Percentiles rank a stretch among this genome's conserved stretches.
Conservation (phyloP, 495 filamentous ascomycete species). For the Hypoxylon lienhwacheense region DNA sequence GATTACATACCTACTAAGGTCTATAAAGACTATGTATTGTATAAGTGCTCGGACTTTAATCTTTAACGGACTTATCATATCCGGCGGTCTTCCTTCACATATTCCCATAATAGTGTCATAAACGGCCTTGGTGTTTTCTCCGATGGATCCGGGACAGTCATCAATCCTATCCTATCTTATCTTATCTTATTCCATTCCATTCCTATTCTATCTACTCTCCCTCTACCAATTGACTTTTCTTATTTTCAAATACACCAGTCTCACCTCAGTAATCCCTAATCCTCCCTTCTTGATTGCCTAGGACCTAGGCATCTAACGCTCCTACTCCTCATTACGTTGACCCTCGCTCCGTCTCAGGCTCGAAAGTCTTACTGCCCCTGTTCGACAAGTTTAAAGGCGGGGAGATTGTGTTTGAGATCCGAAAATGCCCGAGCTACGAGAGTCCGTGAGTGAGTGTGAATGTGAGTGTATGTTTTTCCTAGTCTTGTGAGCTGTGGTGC, state of each 20-base stretch:
- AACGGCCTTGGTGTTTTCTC: slow-evolving; percentile 6
- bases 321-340: slow-evolving; percentile 13
- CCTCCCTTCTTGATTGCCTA: background rate
- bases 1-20: too few relatives aligned
- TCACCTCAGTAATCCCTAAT: background rate
- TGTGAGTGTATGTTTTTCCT: slow-evolving; percentile 8
- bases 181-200: too few relatives aligned
- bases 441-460: slow-evolving; percentile 19
- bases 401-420: slow-evolving; percentile 13
- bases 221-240: background rate
- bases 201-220: too few relatives aligned
- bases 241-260: background rate
- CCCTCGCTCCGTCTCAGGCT: slow-evolving; percentile 20
- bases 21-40: too few relatives aligned
- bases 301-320: too few relatives aligned
- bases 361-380: slow-evolving; percentile 14
- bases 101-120: slow-evolving; percentile 7
- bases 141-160: slow-evolving; percentile 28
- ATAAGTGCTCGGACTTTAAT: too few relatives aligned
- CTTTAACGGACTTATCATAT: slow-evolving; percentile 30
- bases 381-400: slow-evolving; percentile 9
- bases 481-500: slow-evolving; percentile 8
- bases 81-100: background rate
- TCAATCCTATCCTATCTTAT: slow-evolving; percentile 4
- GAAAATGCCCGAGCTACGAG: slow-evolving; percentile 28